Evolutionary conservation across 345 rosid species (phyloP), one percentile per base, ranked within the genome.

Genomic region (Murraya koenigii): DNA sequence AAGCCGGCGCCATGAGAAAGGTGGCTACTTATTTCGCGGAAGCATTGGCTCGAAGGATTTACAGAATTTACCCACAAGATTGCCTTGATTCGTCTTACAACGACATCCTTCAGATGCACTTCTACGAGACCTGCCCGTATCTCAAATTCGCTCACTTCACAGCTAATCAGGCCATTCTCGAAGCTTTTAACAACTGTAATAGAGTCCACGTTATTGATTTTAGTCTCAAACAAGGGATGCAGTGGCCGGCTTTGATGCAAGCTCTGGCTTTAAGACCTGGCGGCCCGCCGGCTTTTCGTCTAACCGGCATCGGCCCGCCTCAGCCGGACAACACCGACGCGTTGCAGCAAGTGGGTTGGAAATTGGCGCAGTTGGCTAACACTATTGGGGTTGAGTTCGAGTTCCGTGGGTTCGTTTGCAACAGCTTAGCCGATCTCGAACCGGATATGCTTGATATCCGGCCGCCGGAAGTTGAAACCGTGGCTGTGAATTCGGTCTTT

Each of bases 211-310:
- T 93, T 23, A 82, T 95, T 60, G 97, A 95, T 79, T 90, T 95
- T 70, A 85, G 87, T 14, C 80, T 94, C 59, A 89, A 89, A 19
- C 90, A 90, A 63, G 98, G 98, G 36, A 86, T 95, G 90, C 98
- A 95, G 82, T 95, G 98, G 98, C 97, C 98, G 60, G 97, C 98
- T 11, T 81, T 95, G 9, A 89, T 95, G 88, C 98, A 95, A 81
- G 98, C 98, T n/a, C 87, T 95, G 6, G 98, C 98, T 2, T 80
- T 89, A 3, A 85, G 98, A 6, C 94, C 91, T 1, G 89, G 89
- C 7, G 98, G 97, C 3, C 93, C 98, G 11, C 97, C 98, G 0
- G 83, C 86, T 15, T 93, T 95, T 70, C 90, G 94, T 62, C 83
- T 95, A 52, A 95, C 98, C 13, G 97, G 97, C 11, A 90, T 95